Evolutionary conservation across 768 basidiomycete species (phyloP).

Genomic region (Amyloporia xantha): DNA sequence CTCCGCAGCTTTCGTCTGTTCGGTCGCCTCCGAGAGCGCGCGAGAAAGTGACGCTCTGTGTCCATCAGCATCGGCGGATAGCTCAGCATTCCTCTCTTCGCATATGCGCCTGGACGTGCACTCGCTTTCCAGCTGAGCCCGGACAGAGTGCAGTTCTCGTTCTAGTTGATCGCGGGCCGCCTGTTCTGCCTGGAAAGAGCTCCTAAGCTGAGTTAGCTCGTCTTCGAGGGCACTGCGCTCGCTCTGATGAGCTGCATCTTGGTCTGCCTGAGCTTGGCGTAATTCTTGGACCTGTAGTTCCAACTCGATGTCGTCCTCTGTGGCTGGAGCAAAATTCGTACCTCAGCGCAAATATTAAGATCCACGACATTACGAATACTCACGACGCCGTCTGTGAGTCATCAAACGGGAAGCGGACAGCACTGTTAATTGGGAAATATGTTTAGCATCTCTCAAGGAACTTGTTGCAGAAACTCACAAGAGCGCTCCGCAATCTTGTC

Average conservation of each 20-base stretch:
- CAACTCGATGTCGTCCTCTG: slow-evolving; percentile 71
- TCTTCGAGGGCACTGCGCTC: slow-evolving; percentile 48
- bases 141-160: slow-evolving; percentile 56
- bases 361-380: slow-evolving; percentile 24
- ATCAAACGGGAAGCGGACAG: slow-evolving; percentile 69
- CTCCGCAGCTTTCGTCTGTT: slow-evolving; percentile 56
- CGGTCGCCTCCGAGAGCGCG: slow-evolving; percentile 63
- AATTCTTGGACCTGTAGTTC: slow-evolving; percentile 56
- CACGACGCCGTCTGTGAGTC: slow-evolving; percentile 65
- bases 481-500: slow-evolving; percentile 84
- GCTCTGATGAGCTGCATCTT: slow-evolving; percentile 53
- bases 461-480: slow-evolving; percentile 36
- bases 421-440: slow-evolving; percentile 37
- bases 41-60: slow-evolving; percentile 47
- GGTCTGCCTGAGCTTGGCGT: slow-evolving; percentile 48
- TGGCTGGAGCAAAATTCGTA: slow-evolving; percentile 34
- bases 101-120: slow-evolving; percentile 50
- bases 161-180: slow-evolving; percentile 48
- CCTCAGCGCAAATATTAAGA: too few species aligned
- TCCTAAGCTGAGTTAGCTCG: slow-evolving; percentile 50
- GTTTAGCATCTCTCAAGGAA: not conserved
- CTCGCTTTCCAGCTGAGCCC: slow-evolving; percentile 59
- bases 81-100: slow-evolving; percentile 56
- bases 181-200: slow-evolving; percentile 35
- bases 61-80: slow-evolving; percentile 47